Conservation (phyloP, 306 rosid genomes). For the Gastrolobium villosum region DNA sequence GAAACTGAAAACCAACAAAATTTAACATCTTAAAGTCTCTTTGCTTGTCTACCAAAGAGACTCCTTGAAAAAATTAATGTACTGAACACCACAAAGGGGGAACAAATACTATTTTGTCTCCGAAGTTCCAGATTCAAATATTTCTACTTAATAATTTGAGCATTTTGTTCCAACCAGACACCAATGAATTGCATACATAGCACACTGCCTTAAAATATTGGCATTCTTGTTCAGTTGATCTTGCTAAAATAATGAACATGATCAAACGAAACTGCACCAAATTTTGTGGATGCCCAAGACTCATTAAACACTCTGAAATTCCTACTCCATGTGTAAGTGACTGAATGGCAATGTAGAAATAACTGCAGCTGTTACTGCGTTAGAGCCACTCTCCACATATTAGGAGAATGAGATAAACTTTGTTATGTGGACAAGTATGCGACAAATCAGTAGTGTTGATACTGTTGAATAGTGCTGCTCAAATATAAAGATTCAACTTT, state of each 20-base stretch:
- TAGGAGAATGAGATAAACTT: not conserved
- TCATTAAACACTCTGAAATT: not conserved
- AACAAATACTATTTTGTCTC: not conserved
- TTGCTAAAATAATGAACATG: not conserved
- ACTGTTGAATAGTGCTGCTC: not conserved
- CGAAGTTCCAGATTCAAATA: conserved; percentile 7
- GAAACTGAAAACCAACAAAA: not conserved
- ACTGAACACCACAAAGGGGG: not conserved
- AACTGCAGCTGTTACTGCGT: not conserved
- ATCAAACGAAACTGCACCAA: not conserved
- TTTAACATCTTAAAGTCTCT: conserved; percentile 5
- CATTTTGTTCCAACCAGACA: conserved; percentile 23
- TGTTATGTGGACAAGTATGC: not conserved
- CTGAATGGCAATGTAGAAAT: not conserved
- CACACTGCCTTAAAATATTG: conserved; percentile 5
- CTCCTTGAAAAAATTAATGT: not conserved
- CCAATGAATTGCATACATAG: not conserved
- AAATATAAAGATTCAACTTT: not conserved
- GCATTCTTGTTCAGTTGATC: not conserved
- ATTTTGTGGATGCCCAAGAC: not conserved
- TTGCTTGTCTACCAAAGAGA: not conserved
- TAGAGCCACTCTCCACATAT: not conserved
- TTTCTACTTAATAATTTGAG: not conserved
- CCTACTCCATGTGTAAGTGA: not conserved
- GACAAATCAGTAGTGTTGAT: not conserved